A percentile compares a stretch with the other conserved stretches of the same genome.
phyloP scores from a whole-genome alignment of 257 asterid genomes.

The Scutellaria baicalensis region DNA sequence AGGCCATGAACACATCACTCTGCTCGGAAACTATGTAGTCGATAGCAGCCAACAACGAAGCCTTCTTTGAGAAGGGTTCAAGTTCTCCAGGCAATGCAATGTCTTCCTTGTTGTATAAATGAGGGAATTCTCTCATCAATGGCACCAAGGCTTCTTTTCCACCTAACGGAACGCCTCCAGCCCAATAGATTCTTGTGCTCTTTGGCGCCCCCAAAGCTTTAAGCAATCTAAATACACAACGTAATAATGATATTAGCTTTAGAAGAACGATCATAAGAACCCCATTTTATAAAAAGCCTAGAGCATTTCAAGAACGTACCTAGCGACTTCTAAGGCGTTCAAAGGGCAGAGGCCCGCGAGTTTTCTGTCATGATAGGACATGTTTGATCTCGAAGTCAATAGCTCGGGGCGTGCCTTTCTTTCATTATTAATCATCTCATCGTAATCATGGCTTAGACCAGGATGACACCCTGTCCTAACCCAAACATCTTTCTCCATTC shows the following conservation, averaged over 20 bases:
- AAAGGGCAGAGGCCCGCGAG: constrained; percentile 89
- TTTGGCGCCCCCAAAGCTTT: constrained; percentile 79
- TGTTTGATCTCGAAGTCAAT: constrained; percentile 78
- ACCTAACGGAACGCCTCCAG: constrained; percentile 82
- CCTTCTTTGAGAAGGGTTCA: constrained; percentile 55
- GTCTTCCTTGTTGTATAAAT: constrained; percentile 73
- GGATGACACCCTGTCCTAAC: constrained; percentile 97
- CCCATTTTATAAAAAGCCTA: neutral
- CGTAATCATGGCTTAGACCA: constrained; percentile 56
- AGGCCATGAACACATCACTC: constrained; percentile 83
- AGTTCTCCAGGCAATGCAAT: constrained; percentile 77
- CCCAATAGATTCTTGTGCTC: constrained; percentile 70
- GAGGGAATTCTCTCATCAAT: constrained; percentile 44
- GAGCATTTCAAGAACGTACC: constrained; percentile 24
- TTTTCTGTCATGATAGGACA: constrained; percentile 76
- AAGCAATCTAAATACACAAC: constrained; percentile 41
- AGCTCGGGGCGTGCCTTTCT: constrained; percentile 66
- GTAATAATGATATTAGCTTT: neutral
- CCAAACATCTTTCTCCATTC: constrained; percentile 99
- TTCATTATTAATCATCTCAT: constrained; percentile 67
- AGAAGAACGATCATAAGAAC: neutral
- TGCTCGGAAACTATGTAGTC: constrained; percentile 73
- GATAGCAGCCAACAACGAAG: constrained; percentile 75
- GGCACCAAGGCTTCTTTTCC: constrained; percentile 71
- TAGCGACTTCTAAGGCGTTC: constrained; percentile 72